Evolutionary conservation across 306 rosid species (phyloP), one percentile per base, ranked within the genome.

Genomic region (Lathyrus aphaca): DNA sequence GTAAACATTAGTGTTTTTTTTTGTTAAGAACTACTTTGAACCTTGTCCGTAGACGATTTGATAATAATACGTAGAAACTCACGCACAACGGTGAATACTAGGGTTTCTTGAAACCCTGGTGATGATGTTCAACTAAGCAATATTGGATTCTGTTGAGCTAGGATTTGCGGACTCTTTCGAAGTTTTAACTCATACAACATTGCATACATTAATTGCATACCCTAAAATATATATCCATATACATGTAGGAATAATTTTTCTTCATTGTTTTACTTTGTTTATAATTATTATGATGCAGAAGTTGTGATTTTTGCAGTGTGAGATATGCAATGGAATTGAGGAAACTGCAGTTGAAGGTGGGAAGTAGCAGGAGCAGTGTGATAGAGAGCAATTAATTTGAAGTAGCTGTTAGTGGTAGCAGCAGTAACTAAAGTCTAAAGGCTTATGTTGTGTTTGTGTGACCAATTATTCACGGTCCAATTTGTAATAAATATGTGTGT

Each of bases 401-500:
- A 61, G 75, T 25, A 29, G 69, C 44, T 11, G 53, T 60, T 56
- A 21, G 49, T 35, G 35, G 40, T 65, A 44, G 71, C 13, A 46
- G 56, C 30, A 37, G 48, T 3, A 18, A 59, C 14, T 8, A 17
- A 37, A 40, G 46, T 32, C 38, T 32, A 32, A 32, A 32, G 38
- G 38, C 38, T 32, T 32, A 16, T 48, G 2, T 16, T 15, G 42
- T 11, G 30, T 59, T 1, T 38, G 67, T 62, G 50, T 55, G 76
- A 69, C 66, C 74, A 27, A 65, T 53, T 45, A 65, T 67, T 55
- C 77, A 75, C 60, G n/a, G 59, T 80, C 60, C 40, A 74, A 59
- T 50, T 71, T 80, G 84, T 59, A 75, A 80, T 80, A 80, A 79
- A 79, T 51, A 9, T 71, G 71, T 40, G 29, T 42, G 53, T 75